Evolutionary conservation across 352 stramenopile genomes (phyloP), one percentile per base, ranked within the genome.

Genomic region (Phytopythium helicoides): DNA sequence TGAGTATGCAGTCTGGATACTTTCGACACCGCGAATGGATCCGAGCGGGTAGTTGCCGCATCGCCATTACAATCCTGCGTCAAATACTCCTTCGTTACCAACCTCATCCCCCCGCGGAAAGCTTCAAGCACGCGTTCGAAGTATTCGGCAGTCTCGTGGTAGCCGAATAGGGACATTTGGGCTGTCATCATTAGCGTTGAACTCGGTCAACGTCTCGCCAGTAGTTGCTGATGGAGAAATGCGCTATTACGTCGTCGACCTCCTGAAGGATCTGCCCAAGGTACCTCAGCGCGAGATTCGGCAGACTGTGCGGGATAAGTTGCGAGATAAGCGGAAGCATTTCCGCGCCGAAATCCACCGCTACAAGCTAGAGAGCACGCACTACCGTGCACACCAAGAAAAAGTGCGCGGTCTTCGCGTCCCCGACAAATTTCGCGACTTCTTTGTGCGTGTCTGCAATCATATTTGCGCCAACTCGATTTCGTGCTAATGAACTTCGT

Each of bases 381-480:
- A 82, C 22, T 87, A 68, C 51, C 62, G 83, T 15, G 60, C 76
- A 42, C 76, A 87, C 52, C 60, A 82, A 39, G 58, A 68, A 18
- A 71, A 87, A 34, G 60, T 70, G 26, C 58, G 66, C 26, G 71
- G 77, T 38, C 62, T 87, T 34, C 53, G 78, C 28, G 74, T 87
- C 40, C 64, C 80, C 26, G 74, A 85, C 47, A 87, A 86, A 51
- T 87, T 86, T 47, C 69, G 72, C 28, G 73, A 86, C 28, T 87
- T 87, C 50, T 86, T 87, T 39, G 76, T 87, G 71, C 57, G 70
- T 66, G 33, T 25, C 31, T 26, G 39, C 21, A 19, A 28, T 40
- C 45, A 19, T 38, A n/a, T 33, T 47, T 23, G 21, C n/a, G n/a
- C n/a, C n/a, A n/a, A n/a, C n/a, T n/a, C n/a, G n/a, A n/a, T n/a